These are phyloP conservation scores for Ramularia collo-cygni DNA, from an alignment of 2,329 filamentous ascomycete genomes.

Conservation along the genomic window DNA sequence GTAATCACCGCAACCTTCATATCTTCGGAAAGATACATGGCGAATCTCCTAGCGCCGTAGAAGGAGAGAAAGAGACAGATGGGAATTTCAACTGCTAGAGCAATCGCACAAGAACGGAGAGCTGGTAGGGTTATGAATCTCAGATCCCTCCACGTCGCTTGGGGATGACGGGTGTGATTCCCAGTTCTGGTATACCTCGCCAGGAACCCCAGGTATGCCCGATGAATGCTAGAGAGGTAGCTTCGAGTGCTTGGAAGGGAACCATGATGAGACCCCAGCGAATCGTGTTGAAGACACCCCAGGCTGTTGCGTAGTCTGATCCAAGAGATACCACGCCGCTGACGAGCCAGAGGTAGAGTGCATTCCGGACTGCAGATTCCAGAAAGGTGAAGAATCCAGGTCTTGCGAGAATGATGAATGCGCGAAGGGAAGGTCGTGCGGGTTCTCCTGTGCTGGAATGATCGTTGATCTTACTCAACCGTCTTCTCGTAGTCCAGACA, in stretches of 20 bases:
- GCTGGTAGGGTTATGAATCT: constrained; percentile 46
- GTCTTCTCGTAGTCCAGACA: constrained; percentile 36
- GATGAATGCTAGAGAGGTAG: constrained; percentile 57
- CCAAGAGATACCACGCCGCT: constrained; percentile 58
- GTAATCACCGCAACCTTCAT: constrained; percentile 54
- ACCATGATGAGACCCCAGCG: constrained; percentile 71
- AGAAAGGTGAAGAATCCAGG: constrained; percentile 55
- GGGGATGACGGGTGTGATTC: constrained; percentile 12
- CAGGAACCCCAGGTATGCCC: constrained; percentile 59
- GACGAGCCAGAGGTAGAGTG: constrained; percentile 65
- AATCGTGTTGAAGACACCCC: constrained; percentile 68
- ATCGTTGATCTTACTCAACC: not conserved
- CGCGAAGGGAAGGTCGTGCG: constrained; percentile 36
- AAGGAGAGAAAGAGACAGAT: constrained; percentile 56
- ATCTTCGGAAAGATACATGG: constrained; percentile 54
- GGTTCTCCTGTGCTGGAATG: too few species aligned
- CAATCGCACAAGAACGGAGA: constrained; percentile 46
- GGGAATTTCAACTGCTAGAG: constrained; percentile 53
- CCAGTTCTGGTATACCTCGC: constrained; percentile 28
- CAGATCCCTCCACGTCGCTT: constrained; percentile 14
- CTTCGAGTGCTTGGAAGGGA: constrained; percentile 60
- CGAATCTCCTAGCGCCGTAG: constrained; percentile 54
- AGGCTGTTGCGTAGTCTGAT: constrained; percentile 60
- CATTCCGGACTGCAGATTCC: constrained; percentile 62
- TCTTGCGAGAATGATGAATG: constrained; percentile 46